Evolutionary conservation across 148 eudicot species (phyloP).

Genomic region (Spergularia bocconei): DNA sequence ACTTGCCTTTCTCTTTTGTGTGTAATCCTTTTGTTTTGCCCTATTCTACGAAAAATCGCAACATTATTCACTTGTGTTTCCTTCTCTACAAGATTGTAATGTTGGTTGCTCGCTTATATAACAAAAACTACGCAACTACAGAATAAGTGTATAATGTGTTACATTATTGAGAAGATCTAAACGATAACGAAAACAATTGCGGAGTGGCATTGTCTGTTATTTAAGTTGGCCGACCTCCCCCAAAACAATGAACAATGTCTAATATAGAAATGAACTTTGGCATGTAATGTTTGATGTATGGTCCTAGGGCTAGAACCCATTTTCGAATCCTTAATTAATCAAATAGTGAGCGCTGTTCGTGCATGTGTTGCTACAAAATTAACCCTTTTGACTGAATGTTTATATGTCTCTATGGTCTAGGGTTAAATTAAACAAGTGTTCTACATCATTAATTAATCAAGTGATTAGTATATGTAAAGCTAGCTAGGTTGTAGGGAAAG

Average conservation of each 20-base stretch:
- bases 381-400: slow-evolving; percentile 7
- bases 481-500: not conserved
- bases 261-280: not conserved
- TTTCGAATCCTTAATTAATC: not conserved
- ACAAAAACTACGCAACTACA: too few relatives aligned
- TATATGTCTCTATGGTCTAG: slow-evolving; percentile 15
- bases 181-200: too few relatives aligned
- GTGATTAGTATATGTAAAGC: not conserved
- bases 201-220: too few relatives aligned
- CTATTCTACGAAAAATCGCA: too few relatives aligned
- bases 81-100: too few relatives aligned
- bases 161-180: too few relatives aligned
- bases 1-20: too few relatives aligned
- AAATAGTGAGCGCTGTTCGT: not conserved
- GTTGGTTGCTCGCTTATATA: too few relatives aligned
- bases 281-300: not conserved
- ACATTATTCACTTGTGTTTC: too few relatives aligned
- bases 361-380: not conserved
- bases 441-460: not conserved
- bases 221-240: not conserved
- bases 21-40: too few relatives aligned
- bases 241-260: not conserved
- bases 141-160: too few relatives aligned
- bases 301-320: not conserved
- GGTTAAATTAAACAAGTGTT: slow-evolving; percentile 4